Conservation (phyloP, 805 yeast genomes). For the Lipomyces mesembrius region DNA sequence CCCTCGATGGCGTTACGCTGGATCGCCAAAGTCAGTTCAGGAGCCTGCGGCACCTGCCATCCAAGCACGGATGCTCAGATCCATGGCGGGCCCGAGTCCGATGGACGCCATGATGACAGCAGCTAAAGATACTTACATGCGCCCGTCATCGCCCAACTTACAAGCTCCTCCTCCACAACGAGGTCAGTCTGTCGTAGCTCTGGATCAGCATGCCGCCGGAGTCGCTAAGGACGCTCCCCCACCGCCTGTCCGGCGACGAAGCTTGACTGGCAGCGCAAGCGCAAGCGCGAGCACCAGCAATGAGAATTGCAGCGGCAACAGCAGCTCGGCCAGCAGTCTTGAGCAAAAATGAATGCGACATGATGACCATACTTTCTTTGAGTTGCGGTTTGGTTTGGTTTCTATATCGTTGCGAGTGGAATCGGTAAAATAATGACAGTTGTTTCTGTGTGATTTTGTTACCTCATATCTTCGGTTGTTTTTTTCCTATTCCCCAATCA, state of each 20-base stretch:
- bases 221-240: constrained; percentile 11
- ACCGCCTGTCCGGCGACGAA: constrained; percentile 16
- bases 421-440: not conserved
- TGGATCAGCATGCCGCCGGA: constrained; percentile 11
- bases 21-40: constrained; percentile 10
- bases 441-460: not conserved
- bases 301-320: constrained; percentile 32
- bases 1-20: constrained; percentile 16
- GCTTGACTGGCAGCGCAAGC: constrained; percentile 33
- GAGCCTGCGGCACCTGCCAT: constrained; percentile 13
- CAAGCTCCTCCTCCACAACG: constrained; percentile 5
- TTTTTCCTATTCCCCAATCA: not conserved
- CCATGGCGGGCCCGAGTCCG: constrained; percentile 32
- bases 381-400: not conserved
- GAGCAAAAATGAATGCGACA: constrained; percentile 26
- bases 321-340: constrained; percentile 35
- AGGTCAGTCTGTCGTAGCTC: not conserved
- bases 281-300: constrained; percentile 35
- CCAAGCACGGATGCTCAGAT: constrained; percentile 24
- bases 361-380: not conserved
- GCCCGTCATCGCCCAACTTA: constrained; percentile 10
- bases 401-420: not conserved
- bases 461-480: not conserved
- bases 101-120: constrained; percentile 33
- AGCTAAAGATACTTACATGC: constrained; percentile 4